Evolutionary conservation across 2,329 filamentous ascomycete genomes (phyloP).

Genomic region (Trichoderma afroharzianum): DNA sequence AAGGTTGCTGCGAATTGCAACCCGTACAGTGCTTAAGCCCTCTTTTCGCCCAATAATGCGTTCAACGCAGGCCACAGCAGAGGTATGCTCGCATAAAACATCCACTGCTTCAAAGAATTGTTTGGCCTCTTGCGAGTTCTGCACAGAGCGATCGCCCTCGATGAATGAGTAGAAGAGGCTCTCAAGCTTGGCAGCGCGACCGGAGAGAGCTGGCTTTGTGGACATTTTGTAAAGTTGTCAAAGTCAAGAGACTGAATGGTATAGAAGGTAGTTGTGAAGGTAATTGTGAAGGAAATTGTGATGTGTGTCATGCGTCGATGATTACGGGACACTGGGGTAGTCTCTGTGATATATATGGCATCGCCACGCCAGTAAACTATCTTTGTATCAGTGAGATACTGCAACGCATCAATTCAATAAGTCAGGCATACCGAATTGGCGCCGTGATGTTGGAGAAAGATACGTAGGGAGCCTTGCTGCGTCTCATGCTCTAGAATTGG

Average conservation of each 20-base stretch:
- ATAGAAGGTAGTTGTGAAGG: background rate
- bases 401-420: background rate
- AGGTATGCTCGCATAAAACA: constrained; percentile 7
- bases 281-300: background rate
- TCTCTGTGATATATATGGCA: background rate
- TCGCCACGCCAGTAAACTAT: background rate
- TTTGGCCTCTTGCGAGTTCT: constrained; percentile 17
- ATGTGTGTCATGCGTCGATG: background rate
- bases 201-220: background rate
- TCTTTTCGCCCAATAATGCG: constrained; percentile 8
- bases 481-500: background rate
- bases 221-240: background rate
- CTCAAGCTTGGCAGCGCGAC: constrained; percentile 11
- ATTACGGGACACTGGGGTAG: background rate
- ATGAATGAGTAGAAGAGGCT: constrained; percentile 16
- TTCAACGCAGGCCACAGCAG: constrained; percentile 16
- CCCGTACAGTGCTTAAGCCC: constrained; percentile 13
- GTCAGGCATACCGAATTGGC: background rate
- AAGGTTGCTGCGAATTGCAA: constrained; percentile 18
- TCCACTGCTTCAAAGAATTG: constrained; percentile 21
- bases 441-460: background rate
- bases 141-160: constrained; percentile 11
- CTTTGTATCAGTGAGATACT: background rate
- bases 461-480: background rate
- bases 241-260: background rate